Evolutionary conservation across 345 rosid species (phyloP), one percentile per base, ranked within the genome.

Genomic region (Gossypium raimondii): DNA sequence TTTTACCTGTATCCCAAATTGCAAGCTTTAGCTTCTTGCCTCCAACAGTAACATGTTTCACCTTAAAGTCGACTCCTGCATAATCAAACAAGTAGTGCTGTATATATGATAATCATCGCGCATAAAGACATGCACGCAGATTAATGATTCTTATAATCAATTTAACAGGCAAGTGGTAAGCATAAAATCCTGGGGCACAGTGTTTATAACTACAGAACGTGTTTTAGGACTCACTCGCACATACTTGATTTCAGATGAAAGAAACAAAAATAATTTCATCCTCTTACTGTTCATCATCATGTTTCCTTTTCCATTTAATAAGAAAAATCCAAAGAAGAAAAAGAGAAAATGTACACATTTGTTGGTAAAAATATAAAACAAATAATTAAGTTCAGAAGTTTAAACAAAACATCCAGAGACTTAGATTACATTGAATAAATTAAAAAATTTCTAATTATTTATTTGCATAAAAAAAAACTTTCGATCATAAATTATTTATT

Each of bases 1-100:
- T 16, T 79, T 79, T 47, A 92, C 97, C 98, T 27, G 97, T 94
- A 71, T 94, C 97, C 97, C 98, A 94, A 79, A 94, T 94, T n/a
- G 97, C 98, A 82, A 94, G 97, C 84, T 94, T 94, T 77, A 92
- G 76, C 78, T 85, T 92, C 79, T 90, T 92, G 34, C 90, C 98
- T 10, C 94, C 95, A 74, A 83, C 75, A 10, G 81, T 86, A 13
- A 92, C 87, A 78, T 87, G 82, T 83, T 94, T 94, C 55, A 90
- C 91, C 88, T 94, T 92, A 78, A 94, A 94, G 86, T 94, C 98
- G 29, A 94, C 97, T 78, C 98, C 98, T 92, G 11, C 52, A 59
- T 10, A 43, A 58, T 9, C 13, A 73, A 61, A 51, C 17, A 51
- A 25, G 59, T 3, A 24, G 2, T 22, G n/a, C 3, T 44, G 11